Percentiles rank a stretch among this genome's conserved stretches.
Conservation (phyloP, 805 yeast genomes). For the Saturnispora silvae region DNA sequence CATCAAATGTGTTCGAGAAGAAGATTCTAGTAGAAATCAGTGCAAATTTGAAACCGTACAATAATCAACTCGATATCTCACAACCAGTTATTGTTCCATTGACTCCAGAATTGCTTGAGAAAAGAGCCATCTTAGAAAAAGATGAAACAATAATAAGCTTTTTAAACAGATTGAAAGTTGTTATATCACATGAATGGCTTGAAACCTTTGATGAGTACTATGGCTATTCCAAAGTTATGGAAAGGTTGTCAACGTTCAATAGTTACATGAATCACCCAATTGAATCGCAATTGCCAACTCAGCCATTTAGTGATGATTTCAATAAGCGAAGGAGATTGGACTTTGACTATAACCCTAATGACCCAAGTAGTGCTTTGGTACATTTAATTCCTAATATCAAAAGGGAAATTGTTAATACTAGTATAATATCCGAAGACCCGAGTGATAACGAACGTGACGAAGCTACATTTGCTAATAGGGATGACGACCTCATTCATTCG, state of each 20-base stretch:
- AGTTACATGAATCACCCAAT: conserved; percentile 1
- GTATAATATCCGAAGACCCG: no score
- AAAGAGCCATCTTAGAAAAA: conserved; percentile 5
- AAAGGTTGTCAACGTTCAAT: neutral
- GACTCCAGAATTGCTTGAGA: conserved; percentile 7
- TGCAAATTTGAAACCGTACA: conserved; percentile 14
- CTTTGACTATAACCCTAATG: no score
- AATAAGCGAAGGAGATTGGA: no score
- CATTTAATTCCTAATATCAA: no score
- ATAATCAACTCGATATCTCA: conserved; percentile 15
- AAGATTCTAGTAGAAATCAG: conserved; percentile 16
- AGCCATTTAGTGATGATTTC: neutral
- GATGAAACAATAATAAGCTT: conserved; percentile 14
- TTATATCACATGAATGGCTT: conserved; percentile 12
- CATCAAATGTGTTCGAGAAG: conserved; percentile 10
- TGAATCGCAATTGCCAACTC: conserved; percentile 2
- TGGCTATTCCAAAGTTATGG: conserved; percentile 8
- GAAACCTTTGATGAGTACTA: conserved; percentile 10
- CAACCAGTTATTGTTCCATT: conserved; percentile 10
- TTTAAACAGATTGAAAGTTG: conserved; percentile 12
- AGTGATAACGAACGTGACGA: no score
- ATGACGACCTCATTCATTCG: no score
- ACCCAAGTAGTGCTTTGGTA: no score
- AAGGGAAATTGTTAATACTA: no score
- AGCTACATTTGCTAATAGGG: no score